These are phyloP conservation scores for Carex littledalei DNA, from an alignment of 176 grass and related monocot species.

Conservation along the genomic window DNA sequence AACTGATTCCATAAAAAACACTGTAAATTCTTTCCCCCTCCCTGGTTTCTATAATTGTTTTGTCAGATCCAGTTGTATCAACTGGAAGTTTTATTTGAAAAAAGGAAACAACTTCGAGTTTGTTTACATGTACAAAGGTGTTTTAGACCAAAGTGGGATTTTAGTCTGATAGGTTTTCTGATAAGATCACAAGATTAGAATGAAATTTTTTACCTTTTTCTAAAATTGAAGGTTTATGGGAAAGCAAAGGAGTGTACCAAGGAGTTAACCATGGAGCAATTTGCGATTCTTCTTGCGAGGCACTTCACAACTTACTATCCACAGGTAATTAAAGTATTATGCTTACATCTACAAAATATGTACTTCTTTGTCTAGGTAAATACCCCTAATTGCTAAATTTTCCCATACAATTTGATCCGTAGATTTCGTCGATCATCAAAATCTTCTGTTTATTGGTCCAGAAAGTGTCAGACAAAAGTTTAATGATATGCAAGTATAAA, in stretches of 20 bases:
- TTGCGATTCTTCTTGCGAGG: slow-evolving; percentile 64
- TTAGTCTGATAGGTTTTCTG: background rate
- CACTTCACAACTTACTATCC: slow-evolving; percentile 70
- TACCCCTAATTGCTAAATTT: background rate
- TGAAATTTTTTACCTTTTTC: background rate
- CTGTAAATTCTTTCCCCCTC: slow-evolving; percentile 21
- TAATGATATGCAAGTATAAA: background rate
- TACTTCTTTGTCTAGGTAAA: background rate
- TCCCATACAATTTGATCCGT: background rate
- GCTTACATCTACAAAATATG: background rate
- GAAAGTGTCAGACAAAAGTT: background rate
- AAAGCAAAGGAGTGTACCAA: slow-evolving; percentile 87
- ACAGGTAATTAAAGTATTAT: slow-evolving; percentile 34
- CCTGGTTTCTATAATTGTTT: background rate
- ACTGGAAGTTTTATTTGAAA: background rate
- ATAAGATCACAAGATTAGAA: background rate
- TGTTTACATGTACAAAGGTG: background rate
- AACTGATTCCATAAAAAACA: slow-evolving; percentile 98
- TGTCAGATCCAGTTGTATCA: background rate
- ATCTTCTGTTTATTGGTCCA: background rate
- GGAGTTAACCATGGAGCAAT: slow-evolving; percentile 68
- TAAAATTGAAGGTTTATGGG: slow-evolving; percentile 59
- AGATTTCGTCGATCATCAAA: background rate
- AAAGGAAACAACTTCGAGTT: background rate
- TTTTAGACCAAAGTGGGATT: background rate